Conservation (phyloP, 768 basidiomycete genomes). For the Harrya chromipes region DNA sequence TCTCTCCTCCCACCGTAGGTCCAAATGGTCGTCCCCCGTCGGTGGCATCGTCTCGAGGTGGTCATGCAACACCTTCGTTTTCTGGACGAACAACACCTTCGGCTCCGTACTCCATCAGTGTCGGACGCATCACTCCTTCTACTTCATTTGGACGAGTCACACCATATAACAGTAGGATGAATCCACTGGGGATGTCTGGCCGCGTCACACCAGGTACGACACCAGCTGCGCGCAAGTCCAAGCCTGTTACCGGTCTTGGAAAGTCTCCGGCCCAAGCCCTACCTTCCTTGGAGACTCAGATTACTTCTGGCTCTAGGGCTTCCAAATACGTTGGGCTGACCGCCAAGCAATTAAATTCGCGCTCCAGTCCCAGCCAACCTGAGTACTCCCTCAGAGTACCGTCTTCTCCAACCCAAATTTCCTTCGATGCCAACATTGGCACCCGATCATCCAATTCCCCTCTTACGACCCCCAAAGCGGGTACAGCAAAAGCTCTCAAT, state of each 20-base stretch:
- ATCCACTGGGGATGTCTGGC: conserved; percentile 34
- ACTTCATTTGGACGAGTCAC: conserved; percentile 44
- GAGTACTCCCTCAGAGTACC: conserved; percentile 28
- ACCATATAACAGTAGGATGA: conserved; percentile 30
- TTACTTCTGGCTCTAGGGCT: conserved; percentile 82
- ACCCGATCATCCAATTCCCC: conserved; percentile 47
- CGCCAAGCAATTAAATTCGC: conserved; percentile 70
- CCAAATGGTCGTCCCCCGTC: conserved; percentile 66
- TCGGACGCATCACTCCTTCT: conserved; percentile 59
- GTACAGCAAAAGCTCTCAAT: conserved; percentile 27
- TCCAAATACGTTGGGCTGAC: conserved; percentile 84
- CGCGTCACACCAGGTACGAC: conserved; percentile 45
- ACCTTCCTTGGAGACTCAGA: conserved; percentile 36
- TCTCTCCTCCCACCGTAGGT: conserved; percentile 73
- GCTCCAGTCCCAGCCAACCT: conserved; percentile 20
- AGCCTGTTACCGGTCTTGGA: conserved; percentile 30
- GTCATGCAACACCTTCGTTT: conserved; percentile 41
- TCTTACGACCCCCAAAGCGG: conserved; percentile 65
- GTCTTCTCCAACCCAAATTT: conserved; percentile 35
- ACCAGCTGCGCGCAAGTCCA: conserved; percentile 31
- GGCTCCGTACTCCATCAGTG: conserved; percentile 31
- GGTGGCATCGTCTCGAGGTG: conserved; percentile 67
- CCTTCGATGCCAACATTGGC: conserved; percentile 38
- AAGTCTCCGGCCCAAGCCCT: conserved; percentile 31
- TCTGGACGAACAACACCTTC: conserved; percentile 49